phyloP scores from a whole-genome alignment of 768 basidiomycete genomes.

The Ramaria sp. region DNA sequence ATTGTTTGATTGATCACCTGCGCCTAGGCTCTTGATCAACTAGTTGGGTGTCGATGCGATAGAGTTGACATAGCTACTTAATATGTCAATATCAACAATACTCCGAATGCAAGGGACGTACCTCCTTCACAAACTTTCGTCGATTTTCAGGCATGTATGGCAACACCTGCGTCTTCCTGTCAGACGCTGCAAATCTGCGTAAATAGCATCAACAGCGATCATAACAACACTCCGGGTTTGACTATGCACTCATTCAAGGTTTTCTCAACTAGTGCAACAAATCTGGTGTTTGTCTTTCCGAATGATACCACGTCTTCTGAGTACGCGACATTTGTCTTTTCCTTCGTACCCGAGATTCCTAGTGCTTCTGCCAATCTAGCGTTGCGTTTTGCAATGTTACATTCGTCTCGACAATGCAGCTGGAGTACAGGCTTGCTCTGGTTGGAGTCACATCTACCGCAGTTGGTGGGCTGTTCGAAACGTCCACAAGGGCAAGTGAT shows the following conservation, averaged over 20 bases:
- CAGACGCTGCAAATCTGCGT: slow-evolving; percentile 54
- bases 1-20: slow-evolving; percentile 26
- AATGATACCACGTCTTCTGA: slow-evolving; percentile 50
- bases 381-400: slow-evolving; percentile 76
- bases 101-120: slow-evolving; percentile 24
- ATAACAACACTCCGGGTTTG: too few relatives aligned
- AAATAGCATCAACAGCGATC: too few relatives aligned
- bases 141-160: slow-evolving; percentile 74
- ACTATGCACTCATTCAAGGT: slow-evolving; percentile 66
- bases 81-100: neutral
- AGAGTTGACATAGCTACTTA: slow-evolving; percentile 35
- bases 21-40: slow-evolving; percentile 88
- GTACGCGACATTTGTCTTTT: slow-evolving; percentile 39
- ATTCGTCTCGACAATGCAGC: slow-evolving; percentile 76
- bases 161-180: slow-evolving; percentile 57
- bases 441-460: slow-evolving; percentile 47
- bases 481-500: slow-evolving; percentile 79
- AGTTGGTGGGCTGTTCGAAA: slow-evolving; percentile 59
- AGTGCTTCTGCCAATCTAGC: slow-evolving; percentile 83
- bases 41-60: slow-evolving; percentile 75
- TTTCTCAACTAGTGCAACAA: slow-evolving; percentile 65
- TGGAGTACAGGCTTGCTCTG: slow-evolving; percentile 32
- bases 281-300: slow-evolving; percentile 51
- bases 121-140: slow-evolving; percentile 75
- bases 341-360: slow-evolving; percentile 51